Conservation (phyloP, 768 basidiomycete species). For the Xerocomus brunneocitrinus region DNA sequence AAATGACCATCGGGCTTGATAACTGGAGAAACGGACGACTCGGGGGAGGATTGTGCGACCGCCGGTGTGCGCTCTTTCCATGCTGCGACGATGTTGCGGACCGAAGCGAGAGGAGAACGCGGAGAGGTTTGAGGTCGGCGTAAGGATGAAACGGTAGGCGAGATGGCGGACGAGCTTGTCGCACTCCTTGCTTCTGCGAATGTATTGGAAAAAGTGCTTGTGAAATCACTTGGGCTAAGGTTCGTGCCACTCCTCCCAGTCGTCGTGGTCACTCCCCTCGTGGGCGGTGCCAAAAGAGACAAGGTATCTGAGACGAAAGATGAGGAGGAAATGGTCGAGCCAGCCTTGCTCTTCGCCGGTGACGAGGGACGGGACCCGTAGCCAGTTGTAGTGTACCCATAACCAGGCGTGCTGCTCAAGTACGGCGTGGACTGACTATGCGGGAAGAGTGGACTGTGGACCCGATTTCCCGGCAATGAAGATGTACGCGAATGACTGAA, state of each 20-base stretch:
- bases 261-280: conserved; percentile 30
- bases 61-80: conserved; percentile 76
- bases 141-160: conserved; percentile 47
- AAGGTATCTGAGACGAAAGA: conserved; percentile 15
- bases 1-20: conserved; percentile 28
- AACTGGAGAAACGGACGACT: conserved; percentile 38
- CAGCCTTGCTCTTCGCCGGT: conserved; percentile 41
- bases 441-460: conserved; percentile 29
- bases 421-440: conserved; percentile 39
- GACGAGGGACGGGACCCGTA: conserved; percentile 45
- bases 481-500: conserved; percentile 49
- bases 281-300: conserved; percentile 46
- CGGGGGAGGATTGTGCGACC: conserved; percentile 33
- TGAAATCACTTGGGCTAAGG: conserved; percentile 33
- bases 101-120: conserved; percentile 65
- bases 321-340: conserved; percentile 26
- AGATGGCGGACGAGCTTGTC: conserved; percentile 24
- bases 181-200: conserved; percentile 35
- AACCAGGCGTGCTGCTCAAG: conserved; percentile 32
- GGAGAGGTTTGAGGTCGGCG: conserved; percentile 64
- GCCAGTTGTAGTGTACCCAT: conserved; percentile 33
- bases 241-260: conserved; percentile 29
- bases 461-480: conserved; percentile 43
- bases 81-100: conserved; percentile 71
- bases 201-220: conserved; percentile 36